Conservation (phyloP, 495 filamentous ascomycete species). For the Mycothermus thermophilus region DNA sequence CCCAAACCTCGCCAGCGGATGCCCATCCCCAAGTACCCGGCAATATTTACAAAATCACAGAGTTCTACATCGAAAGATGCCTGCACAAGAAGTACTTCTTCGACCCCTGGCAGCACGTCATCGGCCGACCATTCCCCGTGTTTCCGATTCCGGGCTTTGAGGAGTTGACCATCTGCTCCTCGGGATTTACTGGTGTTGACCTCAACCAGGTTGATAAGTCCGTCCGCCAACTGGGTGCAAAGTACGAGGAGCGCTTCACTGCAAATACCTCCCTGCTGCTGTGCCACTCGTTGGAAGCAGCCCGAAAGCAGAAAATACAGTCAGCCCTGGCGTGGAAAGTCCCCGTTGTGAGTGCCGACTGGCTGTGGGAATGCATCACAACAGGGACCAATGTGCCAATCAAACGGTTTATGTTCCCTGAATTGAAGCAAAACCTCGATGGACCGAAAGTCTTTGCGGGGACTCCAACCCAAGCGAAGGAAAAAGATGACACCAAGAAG, state of each 20-base stretch:
- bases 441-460: slow-evolving; percentile 1
- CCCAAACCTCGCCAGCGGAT: slow-evolving; percentile 28
- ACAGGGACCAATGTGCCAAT: slow-evolving; percentile 26
- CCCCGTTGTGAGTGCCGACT: slow-evolving; percentile 61
- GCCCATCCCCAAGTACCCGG: slow-evolving; percentile 25
- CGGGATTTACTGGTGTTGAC: slow-evolving; percentile 72
- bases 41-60: slow-evolving; percentile 49
- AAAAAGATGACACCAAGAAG: slow-evolving; percentile 1
- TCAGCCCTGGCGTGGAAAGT: slow-evolving; percentile 60
- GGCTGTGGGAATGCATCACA: slow-evolving; percentile 72
- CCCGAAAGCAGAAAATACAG: slow-evolving; percentile 64
- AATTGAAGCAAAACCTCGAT: slow-evolving; percentile 18
- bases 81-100: slow-evolving; percentile 58
- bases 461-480: background rate
- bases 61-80: slow-evolving; percentile 89
- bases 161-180: slow-evolving; percentile 57
- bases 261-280: slow-evolving; percentile 53
- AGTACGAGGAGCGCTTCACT: slow-evolving; percentile 62
- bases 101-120: slow-evolving; percentile 52
- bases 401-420: slow-evolving; percentile 22
- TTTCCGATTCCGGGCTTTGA: slow-evolving; percentile 59
- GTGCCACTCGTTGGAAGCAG: slow-evolving; percentile 37
- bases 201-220: slow-evolving; percentile 68
- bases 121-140: slow-evolving; percentile 57
- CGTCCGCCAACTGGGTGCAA: slow-evolving; percentile 60